phyloP scores from a whole-genome alignment of 2,329 filamentous ascomycete species.

The Thielaviopsis musarum region DNA sequence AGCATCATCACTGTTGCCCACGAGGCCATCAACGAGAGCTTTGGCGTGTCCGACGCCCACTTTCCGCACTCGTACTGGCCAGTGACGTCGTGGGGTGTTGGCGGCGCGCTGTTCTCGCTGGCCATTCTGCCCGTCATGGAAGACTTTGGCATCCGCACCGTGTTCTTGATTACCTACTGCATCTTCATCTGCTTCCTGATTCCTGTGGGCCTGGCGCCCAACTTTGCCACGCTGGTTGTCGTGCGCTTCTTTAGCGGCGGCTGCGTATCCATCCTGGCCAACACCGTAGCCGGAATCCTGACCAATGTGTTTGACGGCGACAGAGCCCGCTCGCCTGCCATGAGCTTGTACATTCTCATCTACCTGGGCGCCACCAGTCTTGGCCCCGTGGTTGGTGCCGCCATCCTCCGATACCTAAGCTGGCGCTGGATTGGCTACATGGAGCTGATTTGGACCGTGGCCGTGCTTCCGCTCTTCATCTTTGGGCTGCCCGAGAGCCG shows the following conservation, averaged over 20 bases:
- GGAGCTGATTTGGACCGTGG: conserved; percentile 25
- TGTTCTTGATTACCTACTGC: conserved; percentile 16
- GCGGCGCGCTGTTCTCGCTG: conserved; percentile 24
- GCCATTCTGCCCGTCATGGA: conserved; percentile 26
- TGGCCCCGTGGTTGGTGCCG: conserved; percentile 19
- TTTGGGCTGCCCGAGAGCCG: conserved; percentile 10
- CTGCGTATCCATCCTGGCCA: conserved; percentile 16
- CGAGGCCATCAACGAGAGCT: conserved; percentile 13
- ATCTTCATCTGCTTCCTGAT: conserved; percentile 14
- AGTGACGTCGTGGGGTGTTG: conserved; percentile 17
- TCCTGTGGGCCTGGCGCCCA: conserved; percentile 4
- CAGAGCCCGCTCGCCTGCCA: conserved; percentile 15
- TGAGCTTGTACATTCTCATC: conserved; percentile 14
- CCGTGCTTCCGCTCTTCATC: conserved; percentile 22
- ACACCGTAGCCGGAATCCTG: conserved; percentile 16
- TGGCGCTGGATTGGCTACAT: conserved; percentile 22
- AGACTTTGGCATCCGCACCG: conserved; percentile 18
- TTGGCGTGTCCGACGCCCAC: conserved; percentile 13
- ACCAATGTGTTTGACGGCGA: conserved; percentile 17
- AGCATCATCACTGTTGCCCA: conserved; percentile 11
- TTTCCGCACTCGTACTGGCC: conserved; percentile 12
- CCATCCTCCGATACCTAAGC: conserved; percentile 16
- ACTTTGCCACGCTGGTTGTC: conserved; percentile 12
- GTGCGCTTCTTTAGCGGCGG: conserved; percentile 18
- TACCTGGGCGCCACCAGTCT: conserved; percentile 16